phyloP scores from a whole-genome alignment of 164 flowering plant species.

The Aristolochia californica region DNA sequence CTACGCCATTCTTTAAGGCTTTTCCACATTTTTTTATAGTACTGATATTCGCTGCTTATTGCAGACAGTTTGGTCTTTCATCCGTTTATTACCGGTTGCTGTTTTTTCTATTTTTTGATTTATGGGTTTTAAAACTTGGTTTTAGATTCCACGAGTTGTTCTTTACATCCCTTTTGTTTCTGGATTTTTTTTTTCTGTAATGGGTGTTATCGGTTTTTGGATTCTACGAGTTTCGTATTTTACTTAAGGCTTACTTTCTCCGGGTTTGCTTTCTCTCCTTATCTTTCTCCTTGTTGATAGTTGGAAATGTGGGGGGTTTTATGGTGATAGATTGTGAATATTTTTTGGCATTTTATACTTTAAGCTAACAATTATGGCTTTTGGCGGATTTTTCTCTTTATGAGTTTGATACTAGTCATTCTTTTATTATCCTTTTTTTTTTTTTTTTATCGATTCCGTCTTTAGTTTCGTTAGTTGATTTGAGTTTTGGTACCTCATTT shows the following conservation, averaged over 20 bases:
- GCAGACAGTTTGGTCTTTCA: slow-evolving; percentile 1
- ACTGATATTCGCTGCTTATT: not conserved
- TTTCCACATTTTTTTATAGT: no score
- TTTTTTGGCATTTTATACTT: not conserved
- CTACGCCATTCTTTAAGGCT: no score
- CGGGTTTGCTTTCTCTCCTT: not conserved
- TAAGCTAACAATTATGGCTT: not conserved
- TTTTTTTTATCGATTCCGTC: no score
- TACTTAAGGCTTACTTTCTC: not conserved
- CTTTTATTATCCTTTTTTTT: no score
- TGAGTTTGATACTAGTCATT: no score
- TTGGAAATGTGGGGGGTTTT: slow-evolving; percentile 6
- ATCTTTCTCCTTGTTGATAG: not conserved
- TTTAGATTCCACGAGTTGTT: not conserved
- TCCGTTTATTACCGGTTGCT: not conserved
- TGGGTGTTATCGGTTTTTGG: slow-evolving; percentile 19
- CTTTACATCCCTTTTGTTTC: not conserved
- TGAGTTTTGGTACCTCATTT: no score
- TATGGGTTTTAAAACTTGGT: not conserved
- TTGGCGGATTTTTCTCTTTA: not conserved
- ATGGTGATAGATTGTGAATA: slow-evolving; percentile 7
- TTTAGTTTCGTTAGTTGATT: no score
- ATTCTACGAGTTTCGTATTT: slow-evolving; percentile 3
- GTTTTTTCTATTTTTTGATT: not conserved
- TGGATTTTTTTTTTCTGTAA: slow-evolving; percentile 3